These are phyloP conservation scores for Amanita muscaria DNA, from an alignment of 768 basidiomycete species.

Conservation along the genomic window DNA sequence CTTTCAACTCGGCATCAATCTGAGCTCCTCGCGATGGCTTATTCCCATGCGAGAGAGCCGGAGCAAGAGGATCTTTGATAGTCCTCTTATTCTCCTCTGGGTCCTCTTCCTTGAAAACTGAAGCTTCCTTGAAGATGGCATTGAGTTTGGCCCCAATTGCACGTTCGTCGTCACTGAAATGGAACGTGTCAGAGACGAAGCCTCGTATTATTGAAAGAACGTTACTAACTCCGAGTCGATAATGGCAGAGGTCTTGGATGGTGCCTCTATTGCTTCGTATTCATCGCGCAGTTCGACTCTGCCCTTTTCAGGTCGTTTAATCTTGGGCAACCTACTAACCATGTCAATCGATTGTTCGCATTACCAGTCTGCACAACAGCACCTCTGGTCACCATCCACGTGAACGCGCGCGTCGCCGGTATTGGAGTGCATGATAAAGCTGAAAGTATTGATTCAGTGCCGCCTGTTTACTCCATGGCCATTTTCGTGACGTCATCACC, in stretches of 20 bases:
- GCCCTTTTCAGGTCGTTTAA: conserved; percentile 10
- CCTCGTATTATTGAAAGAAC: conserved; percentile 4
- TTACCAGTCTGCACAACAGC: conserved; percentile 8
- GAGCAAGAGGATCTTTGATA: conserved; percentile 36
- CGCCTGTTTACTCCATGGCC: background rate
- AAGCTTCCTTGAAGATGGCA: no score
- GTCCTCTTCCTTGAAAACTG: conserved; percentile 15
- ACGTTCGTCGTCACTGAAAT: conserved; percentile 30
- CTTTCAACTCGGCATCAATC: conserved; percentile 47
- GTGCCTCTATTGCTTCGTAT: conserved; percentile 24
- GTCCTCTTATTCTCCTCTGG: conserved; percentile 25
- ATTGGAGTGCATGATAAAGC: conserved; percentile 36
- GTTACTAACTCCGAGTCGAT: conserved; percentile 31
- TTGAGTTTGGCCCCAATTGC: conserved; percentile 31
- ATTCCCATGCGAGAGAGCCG: conserved; percentile 45
- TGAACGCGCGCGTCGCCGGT: conserved; percentile 41
- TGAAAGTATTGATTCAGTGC: no score
- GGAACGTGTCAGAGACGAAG: background rate
- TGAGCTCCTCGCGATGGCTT: conserved; percentile 49
- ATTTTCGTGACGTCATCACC: background rate
- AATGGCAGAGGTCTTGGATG: conserved; percentile 27
- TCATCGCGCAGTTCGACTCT: conserved; percentile 14
- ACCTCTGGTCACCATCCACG: conserved; percentile 42
- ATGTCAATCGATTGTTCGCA: background rate
- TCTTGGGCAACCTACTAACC: conserved; percentile 7